Conservation (phyloP, 208 protist genomes). For the Leishmania braziliensis region DNA sequence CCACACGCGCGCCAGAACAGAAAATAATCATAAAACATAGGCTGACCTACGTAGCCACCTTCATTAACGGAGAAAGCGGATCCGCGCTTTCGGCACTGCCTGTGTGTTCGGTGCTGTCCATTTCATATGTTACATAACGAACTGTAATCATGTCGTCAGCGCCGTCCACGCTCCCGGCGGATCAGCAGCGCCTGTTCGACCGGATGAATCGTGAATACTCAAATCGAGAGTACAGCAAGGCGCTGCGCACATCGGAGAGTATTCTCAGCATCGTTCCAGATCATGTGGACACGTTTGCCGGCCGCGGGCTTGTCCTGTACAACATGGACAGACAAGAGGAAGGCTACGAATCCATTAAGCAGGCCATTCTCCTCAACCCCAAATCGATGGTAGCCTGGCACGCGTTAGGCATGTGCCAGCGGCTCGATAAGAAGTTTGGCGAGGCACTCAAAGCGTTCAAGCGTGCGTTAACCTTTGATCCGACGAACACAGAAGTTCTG, state of each 20-base stretch:
- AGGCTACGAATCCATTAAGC: slow-evolving; percentile 61
- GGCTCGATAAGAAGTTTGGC: slow-evolving; percentile 87
- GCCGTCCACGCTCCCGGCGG: slow-evolving; percentile 25
- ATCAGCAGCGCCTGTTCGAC: slow-evolving; percentile 78
- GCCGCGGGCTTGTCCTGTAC: slow-evolving; percentile 80
- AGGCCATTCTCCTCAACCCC: slow-evolving; percentile 53
- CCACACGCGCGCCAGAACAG: background rate
- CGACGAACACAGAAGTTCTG: slow-evolving; percentile 88
- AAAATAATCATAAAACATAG: background rate
- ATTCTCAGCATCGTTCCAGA: slow-evolving; percentile 72
- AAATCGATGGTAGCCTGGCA: slow-evolving; percentile 94
- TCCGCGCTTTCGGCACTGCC: background rate
- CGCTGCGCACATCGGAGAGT: slow-evolving; percentile 66
- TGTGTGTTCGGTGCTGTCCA: background rate
- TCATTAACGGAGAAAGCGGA: background rate
- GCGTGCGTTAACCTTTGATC: slow-evolving; percentile 66
- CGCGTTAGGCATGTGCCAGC: slow-evolving; percentile 92
- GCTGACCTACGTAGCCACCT: background rate
- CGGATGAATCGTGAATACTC: slow-evolving; percentile 83
- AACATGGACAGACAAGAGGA: slow-evolving; percentile 75
- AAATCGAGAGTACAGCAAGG: slow-evolving; percentile 79
- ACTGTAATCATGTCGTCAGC: slow-evolving; percentile 9
- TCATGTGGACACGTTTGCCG: slow-evolving; percentile 83
- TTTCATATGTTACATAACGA: background rate
- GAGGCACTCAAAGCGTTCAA: slow-evolving; percentile 95